Evolutionary conservation across 306 rosid genomes (phyloP), one percentile per base, ranked within the genome.

Genomic region (Calophaca sinica): DNA sequence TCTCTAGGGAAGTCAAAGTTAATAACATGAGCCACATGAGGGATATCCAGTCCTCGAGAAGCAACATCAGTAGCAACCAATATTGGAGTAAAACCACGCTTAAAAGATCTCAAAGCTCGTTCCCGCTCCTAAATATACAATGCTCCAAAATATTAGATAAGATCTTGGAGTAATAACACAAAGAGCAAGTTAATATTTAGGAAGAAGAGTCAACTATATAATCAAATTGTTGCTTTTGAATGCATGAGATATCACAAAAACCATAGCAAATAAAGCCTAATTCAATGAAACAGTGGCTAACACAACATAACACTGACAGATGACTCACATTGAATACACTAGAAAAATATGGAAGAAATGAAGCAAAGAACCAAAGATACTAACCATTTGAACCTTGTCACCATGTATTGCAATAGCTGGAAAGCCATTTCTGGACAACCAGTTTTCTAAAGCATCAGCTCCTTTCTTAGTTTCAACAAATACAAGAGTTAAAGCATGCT

Each of bases 391-490:
- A 72, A 90, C 87, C 82, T 93, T 90, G 68, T 94, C 98, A 45
- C 98, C 98, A 73, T 94, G 98, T 53, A 94, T 94, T 14, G 97
- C 87, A 75, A 89, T 90, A 49, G 98, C 98, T n/a, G 91, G 87
- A 85, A 94, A 88, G 15, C 96, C 96, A 71, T 81, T 83, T 63
- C 78, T 68, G 5, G 75, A 83, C 72, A 94, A 44, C 94, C 96
- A 91, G 48, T 62, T 12, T 87, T 94, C 97, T 57, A 94, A 87
- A 66, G 89, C 81, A 69, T 94, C 98, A 0, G 98, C 98, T 75
- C 97, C 97, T 82, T 78, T 88, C 88, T 94, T 94, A 20, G 97
- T 94, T 86, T 91, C 98, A 86, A 94, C 98, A 81, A 94, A 94
- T 15, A 94, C 90, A 74, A 94, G 88, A 48, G 96, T 90, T 70